These are phyloP conservation scores for Quercus alba DNA, from an alignment of 306 rosid genomes.

Conservation along the genomic window DNA sequence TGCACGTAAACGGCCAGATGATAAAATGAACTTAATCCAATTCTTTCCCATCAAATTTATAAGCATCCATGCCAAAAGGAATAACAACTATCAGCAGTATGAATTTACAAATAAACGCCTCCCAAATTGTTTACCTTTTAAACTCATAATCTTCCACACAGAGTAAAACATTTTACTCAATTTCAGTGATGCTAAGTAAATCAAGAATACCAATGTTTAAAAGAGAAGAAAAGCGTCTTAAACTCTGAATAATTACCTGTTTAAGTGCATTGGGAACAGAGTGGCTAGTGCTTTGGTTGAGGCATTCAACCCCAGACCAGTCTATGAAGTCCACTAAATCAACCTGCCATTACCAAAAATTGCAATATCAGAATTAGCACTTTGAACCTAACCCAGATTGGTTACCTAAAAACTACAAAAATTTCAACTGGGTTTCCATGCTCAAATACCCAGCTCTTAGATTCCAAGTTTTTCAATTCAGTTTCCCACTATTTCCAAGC, in stretches of 20 bases:
- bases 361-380: constrained; percentile 9
- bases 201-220: not conserved
- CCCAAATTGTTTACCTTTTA: not conserved
- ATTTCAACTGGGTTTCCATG: constrained; percentile 3
- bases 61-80: not conserved
- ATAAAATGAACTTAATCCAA: not conserved
- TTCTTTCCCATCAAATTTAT: not conserved
- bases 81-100: not conserved
- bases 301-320: constrained; percentile 94
- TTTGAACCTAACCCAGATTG: not conserved
- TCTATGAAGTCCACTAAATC: constrained; percentile 91
- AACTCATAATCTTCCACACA: not conserved
- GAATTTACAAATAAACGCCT: not conserved
- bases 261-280: constrained; percentile 66
- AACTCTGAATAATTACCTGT: constrained; percentile 47
- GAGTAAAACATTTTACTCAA: not conserved
- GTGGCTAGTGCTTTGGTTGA: constrained; percentile 77
- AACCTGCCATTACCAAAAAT: constrained; percentile 47
- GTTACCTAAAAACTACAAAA: not conserved
- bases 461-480: not conserved
- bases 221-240: not conserved
- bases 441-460: not conserved
- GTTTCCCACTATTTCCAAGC: not conserved
- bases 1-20: not conserved
- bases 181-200: not conserved